These are phyloP conservation scores for Ambrosia artemisiifolia DNA, from an alignment of 129 eudicot genomes.

Conservation along the genomic window DNA sequence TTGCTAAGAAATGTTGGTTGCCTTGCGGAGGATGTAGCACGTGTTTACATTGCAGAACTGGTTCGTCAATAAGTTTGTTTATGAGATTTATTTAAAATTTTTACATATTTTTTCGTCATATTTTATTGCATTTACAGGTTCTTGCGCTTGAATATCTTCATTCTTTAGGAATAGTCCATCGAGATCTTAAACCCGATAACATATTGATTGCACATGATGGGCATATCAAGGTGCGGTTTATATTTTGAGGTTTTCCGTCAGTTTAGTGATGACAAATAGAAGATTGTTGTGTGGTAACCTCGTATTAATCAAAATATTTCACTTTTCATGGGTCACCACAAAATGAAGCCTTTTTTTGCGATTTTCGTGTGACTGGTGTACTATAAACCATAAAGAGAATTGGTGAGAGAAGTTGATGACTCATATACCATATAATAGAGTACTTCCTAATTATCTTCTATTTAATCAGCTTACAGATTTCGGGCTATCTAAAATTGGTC, in stretches of 20 bases:
- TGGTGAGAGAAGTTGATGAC: neutral
- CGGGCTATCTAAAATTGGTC: conserved; percentile 86
- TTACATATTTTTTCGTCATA: neutral
- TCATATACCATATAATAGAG: neutral
- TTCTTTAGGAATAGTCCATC: conserved; percentile 80
- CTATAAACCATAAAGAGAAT: neutral
- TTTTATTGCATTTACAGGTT: conserved; percentile 50
- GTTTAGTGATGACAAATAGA: neutral
- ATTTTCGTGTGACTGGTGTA: neutral
- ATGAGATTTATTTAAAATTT: neutral
- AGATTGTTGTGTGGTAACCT: conserved; percentile 2
- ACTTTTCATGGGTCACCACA: conserved; percentile 7
- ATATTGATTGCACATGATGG: conserved; percentile 87
- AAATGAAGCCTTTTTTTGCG: conserved; percentile 8
- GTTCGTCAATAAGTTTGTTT: conserved; percentile 31
- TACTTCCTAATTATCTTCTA: conserved; percentile 19
- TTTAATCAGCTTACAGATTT: conserved; percentile 85
- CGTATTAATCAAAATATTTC: neutral
- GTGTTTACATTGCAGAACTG: conserved; percentile 79
- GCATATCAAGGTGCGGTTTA: conserved; percentile 67
- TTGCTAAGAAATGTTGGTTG: conserved; percentile 75
- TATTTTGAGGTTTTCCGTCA: neutral
- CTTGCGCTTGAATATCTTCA: conserved; percentile 95
- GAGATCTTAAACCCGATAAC: conserved; percentile 94
- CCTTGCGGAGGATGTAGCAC: conserved; percentile 75